Conservation (phyloP, 768 basidiomycete genomes). For the Tricholoma bakamatsutake region DNA sequence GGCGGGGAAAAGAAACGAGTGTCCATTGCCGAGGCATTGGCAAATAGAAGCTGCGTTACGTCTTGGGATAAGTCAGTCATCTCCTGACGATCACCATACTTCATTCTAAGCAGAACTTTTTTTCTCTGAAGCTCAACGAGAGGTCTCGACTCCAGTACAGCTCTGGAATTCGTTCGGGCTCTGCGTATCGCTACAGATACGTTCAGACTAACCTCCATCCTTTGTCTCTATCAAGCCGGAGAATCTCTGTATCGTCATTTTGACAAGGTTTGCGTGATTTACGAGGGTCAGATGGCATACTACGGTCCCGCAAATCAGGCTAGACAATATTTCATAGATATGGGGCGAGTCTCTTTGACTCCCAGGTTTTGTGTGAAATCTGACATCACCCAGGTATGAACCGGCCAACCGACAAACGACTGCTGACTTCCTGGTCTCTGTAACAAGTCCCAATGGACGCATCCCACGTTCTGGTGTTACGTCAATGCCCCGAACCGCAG, state of each 20-base stretch:
- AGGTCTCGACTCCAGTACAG: slow-evolving; percentile 64
- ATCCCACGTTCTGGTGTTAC: slow-evolving; percentile 37
- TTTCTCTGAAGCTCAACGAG: slow-evolving; percentile 47
- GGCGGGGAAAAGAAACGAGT: slow-evolving; percentile 57
- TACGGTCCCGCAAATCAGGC: slow-evolving; percentile 65
- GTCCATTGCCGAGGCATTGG: slow-evolving; percentile 59
- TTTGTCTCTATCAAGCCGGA: slow-evolving; percentile 83
- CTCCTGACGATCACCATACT: not conserved
- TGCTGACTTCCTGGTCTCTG: slow-evolving; percentile 56
- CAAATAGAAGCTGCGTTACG: slow-evolving; percentile 49
- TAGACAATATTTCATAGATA: slow-evolving; percentile 62
- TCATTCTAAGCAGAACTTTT: not conserved
- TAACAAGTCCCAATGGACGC: slow-evolving; percentile 58
- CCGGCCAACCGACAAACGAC: slow-evolving; percentile 63
- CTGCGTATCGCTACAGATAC: slow-evolving; percentile 61
- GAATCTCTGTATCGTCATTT: slow-evolving; percentile 61
- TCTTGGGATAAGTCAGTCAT: slow-evolving; percentile 25
- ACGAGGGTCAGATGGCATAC: slow-evolving; percentile 70
- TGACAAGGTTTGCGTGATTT: slow-evolving; percentile 78
- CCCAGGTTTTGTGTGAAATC: not conserved
- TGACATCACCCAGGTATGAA: slow-evolving; percentile 32
- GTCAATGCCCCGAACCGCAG: slow-evolving; percentile 45
- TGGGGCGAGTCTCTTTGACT: slow-evolving; percentile 30
- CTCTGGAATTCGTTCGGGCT: slow-evolving; percentile 65
- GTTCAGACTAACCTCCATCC: slow-evolving; percentile 52